Base-by-base conservation (phyloP, 2,329 filamentous ascomycete species). In the Exophiala bonariae region DNA sequence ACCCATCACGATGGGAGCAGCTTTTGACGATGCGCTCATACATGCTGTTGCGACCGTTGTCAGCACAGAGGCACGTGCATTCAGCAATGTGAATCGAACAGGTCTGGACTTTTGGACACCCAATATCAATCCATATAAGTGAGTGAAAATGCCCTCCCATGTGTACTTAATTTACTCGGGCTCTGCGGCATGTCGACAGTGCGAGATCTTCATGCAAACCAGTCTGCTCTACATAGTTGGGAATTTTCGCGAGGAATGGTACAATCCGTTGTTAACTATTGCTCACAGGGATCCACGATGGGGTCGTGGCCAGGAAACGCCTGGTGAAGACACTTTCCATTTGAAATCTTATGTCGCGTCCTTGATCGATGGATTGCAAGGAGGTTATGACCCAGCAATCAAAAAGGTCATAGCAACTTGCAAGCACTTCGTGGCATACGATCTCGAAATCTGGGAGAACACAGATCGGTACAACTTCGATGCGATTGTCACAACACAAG, bases 1-100 rank as follows among this genome's bases (percentile, higher is more conserved):
- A 60, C 82, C 83, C 0, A 83, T 87, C 41, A 64, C 78, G 2
- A 76, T 82, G 57, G 77, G 77, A 17, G 81, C 83, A 0, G 76
- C 82, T 0, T 83, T 87, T 53, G 81, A 87, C 52, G 81, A 85
- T 53, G 74, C 75, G 0, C 64, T 87, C 23, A 78, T 87, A 52
- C 62, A 73, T 16, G 66, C 74, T 4, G 76, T 87, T 3, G 83
- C 76, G 2, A 70, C 63, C 2, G 73, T 81, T 3, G 62, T 70
- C 23, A 70, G 69, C 4, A 85, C 77, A 0, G 83, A 87, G 60
- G 81, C 80, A 0, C 72, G 84, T 31, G 82, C 83, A 0, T 87
- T 85, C 60, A 81, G 72, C 58, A 87, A 87, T 56, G 74, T 63
- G 6, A 79, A 77, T 3, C 68, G 73, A 10, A 76, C 75, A 2